A percentile compares a stretch with the other conserved stretches of the same genome.
phyloP scores from a whole-genome alignment of 2,329 filamentous ascomycete species.

The Talaromyces rugulosus region DNA sequence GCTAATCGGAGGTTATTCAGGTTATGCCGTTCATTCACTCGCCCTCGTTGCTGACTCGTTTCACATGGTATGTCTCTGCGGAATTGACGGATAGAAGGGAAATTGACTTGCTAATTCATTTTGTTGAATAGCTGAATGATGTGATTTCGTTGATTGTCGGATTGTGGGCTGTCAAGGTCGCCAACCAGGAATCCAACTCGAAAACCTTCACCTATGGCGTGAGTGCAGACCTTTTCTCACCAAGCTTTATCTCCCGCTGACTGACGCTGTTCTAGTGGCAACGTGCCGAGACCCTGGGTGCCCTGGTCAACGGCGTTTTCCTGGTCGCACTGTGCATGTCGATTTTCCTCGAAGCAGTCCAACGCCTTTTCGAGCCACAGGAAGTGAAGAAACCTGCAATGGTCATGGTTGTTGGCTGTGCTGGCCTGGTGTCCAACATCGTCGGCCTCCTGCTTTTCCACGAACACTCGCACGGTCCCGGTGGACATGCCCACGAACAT shows the following conservation, averaged over 20 bases:
- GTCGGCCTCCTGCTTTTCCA: slow-evolving; percentile 87
- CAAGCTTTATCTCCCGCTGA: neutral
- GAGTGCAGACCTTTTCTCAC: slow-evolving; percentile 32
- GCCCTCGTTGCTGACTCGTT: slow-evolving; percentile 95
- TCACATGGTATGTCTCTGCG: slow-evolving; percentile 69
- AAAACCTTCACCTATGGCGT: slow-evolving; percentile 95
- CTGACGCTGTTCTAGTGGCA: slow-evolving; percentile 67
- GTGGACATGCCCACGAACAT: slow-evolving; percentile 43
- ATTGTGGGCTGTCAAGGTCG: slow-evolving; percentile 89
- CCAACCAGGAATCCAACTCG: slow-evolving; percentile 71
- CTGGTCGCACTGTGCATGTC: slow-evolving; percentile 93
- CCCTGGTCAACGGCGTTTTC: slow-evolving; percentile 96
- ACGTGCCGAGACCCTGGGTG: slow-evolving; percentile 92
- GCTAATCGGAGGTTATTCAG: slow-evolving; percentile 26
- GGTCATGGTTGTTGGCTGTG: slow-evolving; percentile 82
- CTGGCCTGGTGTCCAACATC: slow-evolving; percentile 83
- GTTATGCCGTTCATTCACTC: slow-evolving; percentile 83
- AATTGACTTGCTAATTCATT: neutral
- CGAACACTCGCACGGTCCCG: slow-evolving; percentile 83
- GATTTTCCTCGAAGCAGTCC: slow-evolving; percentile 91
- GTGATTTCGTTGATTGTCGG: slow-evolving; percentile 91
- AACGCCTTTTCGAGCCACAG: slow-evolving; percentile 86
- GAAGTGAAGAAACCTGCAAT: slow-evolving; percentile 79
- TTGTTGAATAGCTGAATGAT: slow-evolving; percentile 71
- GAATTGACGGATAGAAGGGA: neutral